Conservation (phyloP, 345 rosid species). For the Crucihimalaya himalaica region DNA sequence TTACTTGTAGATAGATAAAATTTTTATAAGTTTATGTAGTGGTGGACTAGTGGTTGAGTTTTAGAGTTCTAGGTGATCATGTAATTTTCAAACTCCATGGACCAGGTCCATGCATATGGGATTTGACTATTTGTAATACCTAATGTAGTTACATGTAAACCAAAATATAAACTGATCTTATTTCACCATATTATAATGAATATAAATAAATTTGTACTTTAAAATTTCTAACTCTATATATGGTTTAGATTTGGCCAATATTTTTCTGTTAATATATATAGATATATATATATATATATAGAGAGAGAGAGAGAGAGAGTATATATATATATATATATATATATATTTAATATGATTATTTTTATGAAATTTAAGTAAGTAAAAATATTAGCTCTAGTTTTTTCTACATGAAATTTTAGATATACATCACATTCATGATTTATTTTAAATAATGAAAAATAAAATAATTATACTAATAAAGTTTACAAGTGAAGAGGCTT, state of each 20-base stretch:
- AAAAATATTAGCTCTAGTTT: not conserved
- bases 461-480: not conserved
- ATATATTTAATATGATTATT: not conserved
- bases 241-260: not conserved
- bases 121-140: not conserved
- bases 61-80: not conserved
- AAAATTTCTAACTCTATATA: not conserved
- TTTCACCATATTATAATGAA: not conserved
- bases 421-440: too few relatives aligned
- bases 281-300: not conserved
- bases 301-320: too few relatives aligned
- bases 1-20: not conserved
- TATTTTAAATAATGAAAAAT: not conserved
- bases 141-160: not conserved
- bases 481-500: conserved; percentile 45
- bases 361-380: not conserved
- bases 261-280: too few relatives aligned
- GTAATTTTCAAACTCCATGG: not conserved
- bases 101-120: not conserved
- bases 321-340: not conserved
- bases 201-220: not conserved
- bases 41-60: not conserved
- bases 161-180: not conserved
- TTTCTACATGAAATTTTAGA: not conserved
- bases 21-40: not conserved